phyloP scores from a whole-genome alignment of 2,329 filamentous ascomycete species.

The Aspergillus melleus region DNA sequence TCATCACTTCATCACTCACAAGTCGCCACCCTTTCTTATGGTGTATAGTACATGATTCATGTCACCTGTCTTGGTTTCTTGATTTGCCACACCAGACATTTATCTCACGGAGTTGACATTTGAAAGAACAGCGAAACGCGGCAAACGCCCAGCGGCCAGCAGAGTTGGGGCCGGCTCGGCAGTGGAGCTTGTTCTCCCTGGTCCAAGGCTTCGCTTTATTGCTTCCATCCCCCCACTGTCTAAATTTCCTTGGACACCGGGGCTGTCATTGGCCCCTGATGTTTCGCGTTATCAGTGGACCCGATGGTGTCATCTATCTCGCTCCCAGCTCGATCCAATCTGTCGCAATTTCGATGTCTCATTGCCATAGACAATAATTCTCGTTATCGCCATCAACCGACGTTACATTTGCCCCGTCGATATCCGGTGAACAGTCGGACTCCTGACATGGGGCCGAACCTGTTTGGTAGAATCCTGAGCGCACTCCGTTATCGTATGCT shows the following conservation, averaged over 20 bases:
- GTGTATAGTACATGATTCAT: too few relatives aligned
- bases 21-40: too few relatives aligned
- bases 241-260: not conserved
- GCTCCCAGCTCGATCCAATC: not conserved
- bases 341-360: not conserved
- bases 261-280: not conserved
- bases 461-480: not conserved
- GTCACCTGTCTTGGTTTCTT: not conserved
- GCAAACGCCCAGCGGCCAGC: too few relatives aligned
- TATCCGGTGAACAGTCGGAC: too few relatives aligned
- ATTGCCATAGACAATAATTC: not conserved
- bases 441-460: not conserved
- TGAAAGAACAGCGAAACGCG: too few relatives aligned
- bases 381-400: not conserved
- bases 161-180: not conserved
- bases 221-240: not conserved
- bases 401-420: too few relatives aligned
- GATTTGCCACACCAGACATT: too few relatives aligned
- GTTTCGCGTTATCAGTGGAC: conserved; percentile 2
- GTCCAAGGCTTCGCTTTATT: not conserved
- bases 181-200: not conserved
- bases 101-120: too few relatives aligned
- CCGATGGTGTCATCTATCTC: conserved; percentile 6
- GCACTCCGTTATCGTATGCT: not conserved
- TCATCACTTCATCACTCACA: too few relatives aligned